These are phyloP conservation scores for Niveomyces coronatus DNA, from an alignment of 2,329 filamentous ascomycete genomes.

Conservation along the genomic window DNA sequence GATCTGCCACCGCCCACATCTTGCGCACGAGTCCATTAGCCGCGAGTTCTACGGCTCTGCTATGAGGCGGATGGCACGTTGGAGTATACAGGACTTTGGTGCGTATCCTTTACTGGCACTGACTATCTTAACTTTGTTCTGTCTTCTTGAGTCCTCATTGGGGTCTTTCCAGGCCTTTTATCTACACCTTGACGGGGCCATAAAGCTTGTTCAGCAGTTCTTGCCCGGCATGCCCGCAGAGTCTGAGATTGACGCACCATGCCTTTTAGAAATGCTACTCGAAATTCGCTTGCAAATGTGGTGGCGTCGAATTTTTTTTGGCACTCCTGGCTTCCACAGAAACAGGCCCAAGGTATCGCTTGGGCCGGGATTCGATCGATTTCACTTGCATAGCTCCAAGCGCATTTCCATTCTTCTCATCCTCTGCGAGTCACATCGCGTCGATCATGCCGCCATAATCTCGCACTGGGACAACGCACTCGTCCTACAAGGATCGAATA, in stretches of 20 bases:
- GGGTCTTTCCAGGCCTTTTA: slow-evolving; percentile 14
- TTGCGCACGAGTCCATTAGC: slow-evolving; percentile 9
- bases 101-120: slow-evolving; percentile 6
- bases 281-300: slow-evolving; percentile 15
- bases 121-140: slow-evolving; percentile 13
- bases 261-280: slow-evolving; percentile 12
- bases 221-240: background rate
- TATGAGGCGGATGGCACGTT: slow-evolving; percentile 9
- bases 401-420: slow-evolving; percentile 6
- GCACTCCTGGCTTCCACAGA: slow-evolving; percentile 12
- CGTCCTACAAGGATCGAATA: no score
- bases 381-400: background rate
- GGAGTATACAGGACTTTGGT: slow-evolving; percentile 9
- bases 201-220: background rate
- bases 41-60: slow-evolving; percentile 9
- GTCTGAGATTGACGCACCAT: background rate
- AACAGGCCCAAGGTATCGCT: background rate
- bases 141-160: slow-evolving; percentile 16
- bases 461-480: slow-evolving; percentile 6
- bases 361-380: background rate
- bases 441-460: slow-evolving; percentile 7
- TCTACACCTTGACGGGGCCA: slow-evolving; percentile 10
- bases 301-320: slow-evolving; percentile 16
- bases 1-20: slow-evolving; percentile 6
- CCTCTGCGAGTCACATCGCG: slow-evolving; percentile 11